Conservation (phyloP, 805 yeast genomes). For the Hanseniaspora jakobsenii region DNA sequence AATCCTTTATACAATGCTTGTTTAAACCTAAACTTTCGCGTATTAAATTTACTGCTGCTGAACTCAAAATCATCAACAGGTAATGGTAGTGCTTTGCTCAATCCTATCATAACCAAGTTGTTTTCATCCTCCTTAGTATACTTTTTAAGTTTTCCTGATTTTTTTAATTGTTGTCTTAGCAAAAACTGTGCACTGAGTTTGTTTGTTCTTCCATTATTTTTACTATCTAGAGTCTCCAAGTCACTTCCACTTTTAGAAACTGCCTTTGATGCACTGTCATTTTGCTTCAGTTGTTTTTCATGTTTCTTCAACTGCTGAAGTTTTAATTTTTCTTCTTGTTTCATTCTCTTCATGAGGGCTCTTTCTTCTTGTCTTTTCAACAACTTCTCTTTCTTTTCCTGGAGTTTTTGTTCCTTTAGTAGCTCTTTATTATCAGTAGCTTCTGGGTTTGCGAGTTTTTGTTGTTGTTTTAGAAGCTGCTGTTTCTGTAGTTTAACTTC, state of each 20-base stretch:
- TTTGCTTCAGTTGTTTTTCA: constrained; percentile 27
- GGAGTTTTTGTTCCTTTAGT: constrained; percentile 24
- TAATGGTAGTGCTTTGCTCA: constrained; percentile 61
- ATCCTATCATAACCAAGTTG: constrained; percentile 80
- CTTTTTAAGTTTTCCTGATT: constrained; percentile 24
- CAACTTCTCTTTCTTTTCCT: constrained; percentile 22
- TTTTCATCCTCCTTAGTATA: constrained; percentile 88
- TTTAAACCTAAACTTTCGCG: constrained; percentile 70
- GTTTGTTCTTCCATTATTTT: neutral
- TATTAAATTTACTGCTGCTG: constrained; percentile 58
- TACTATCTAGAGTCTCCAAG: constrained; percentile 8
- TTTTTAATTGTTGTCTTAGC: constrained; percentile 13
- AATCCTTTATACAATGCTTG: constrained; percentile 32
- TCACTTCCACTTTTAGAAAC: constrained; percentile 15
- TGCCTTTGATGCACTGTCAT: constrained; percentile 16
- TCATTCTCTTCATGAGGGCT: constrained; percentile 15
- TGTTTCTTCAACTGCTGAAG: constrained; percentile 31
- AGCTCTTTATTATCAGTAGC: constrained; percentile 19
- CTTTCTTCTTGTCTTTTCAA: constrained; percentile 16
- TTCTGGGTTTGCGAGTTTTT: neutral
- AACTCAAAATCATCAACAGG: constrained; percentile 72
- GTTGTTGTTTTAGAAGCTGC: too few relatives aligned
- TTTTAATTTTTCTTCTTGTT: constrained; percentile 21
- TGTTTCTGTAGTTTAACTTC: constrained; percentile 67
- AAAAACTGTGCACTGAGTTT: constrained; percentile 13